Evolutionary conservation across 352 stramenopile genomes (phyloP), one percentile per base, ranked within the genome.

Genomic region (Pythium periplocum): DNA sequence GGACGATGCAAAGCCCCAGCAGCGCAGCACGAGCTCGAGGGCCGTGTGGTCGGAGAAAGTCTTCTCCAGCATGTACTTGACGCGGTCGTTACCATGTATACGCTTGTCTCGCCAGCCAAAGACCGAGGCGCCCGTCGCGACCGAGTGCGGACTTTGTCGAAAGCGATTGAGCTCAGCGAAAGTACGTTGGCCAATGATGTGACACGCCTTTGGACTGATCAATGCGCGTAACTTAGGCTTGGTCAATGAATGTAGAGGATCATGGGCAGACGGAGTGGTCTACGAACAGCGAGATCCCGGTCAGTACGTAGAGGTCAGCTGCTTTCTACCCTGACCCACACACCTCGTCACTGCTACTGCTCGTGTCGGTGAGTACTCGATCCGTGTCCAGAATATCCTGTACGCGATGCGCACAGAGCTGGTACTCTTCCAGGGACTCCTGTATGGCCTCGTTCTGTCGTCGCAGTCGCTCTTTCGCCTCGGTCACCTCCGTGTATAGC

Each of bases 71-170:
- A 57, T 63, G 36, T 71, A 76, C 52, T 68, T 58, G 34, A 73
- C 53, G 2, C 53, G 55, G 32, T 73, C 61, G 44, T 48, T 40
- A 3, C 63, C 43, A 6, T 56, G 35, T 3, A 53, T 42, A 1
- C 68, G 64, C 6, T 59, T 54, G 42, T 76, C 68, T n/a, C 61
- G 60, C 68, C 68, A 76, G 34, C 64, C 68, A 39, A 76, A 76
- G 8, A 62, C 58, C 2, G 41, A 61, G 31, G 51, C 52, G 9
- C 68, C 68, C 2, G 64, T 76, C 33, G 68, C 52, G n/a, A 65
- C 11, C 12, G 63, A 63, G 26, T 36, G 12, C 31, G 45, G n/a
- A 30, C 37, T 66, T 7, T 54, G 17, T n/a, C 53, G 53, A 45
- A 61, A 66, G 6, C 32, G 41, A 48, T 55, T 35, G 43, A 61